Evolutionary conservation across 1,284 basidiomycete species (phyloP), one percentile per base, ranked within the genome.

Genomic region (Apiotrichum brassicae): DNA sequence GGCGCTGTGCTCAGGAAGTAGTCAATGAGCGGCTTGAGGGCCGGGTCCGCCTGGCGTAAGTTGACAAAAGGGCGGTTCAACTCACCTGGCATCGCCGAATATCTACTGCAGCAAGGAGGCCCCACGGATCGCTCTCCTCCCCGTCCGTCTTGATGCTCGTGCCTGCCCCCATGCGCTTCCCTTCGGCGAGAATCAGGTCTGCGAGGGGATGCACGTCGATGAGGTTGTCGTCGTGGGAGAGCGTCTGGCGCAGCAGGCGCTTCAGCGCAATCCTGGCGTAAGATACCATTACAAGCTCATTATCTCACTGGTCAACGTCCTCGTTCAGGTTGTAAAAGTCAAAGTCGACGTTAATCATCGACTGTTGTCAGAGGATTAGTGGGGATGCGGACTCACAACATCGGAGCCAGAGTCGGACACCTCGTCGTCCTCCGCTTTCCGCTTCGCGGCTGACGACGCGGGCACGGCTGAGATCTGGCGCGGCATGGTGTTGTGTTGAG

Each of bases 101-200:
- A 65, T 92, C 89, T 16, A 94, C 66, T 34, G 86, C 85, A 4
- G 86, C 89, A 44, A 94, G 72, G 48, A 91, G 75, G 1, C 87
- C 87, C 64, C 84, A 90, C 16, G 91, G 89, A 75, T 93, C 89
- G 59, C 84, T 86, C 62, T 90, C 87, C 46, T 80, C 79, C 9
- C 90, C 90, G 64, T 94, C 90, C 16, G 86, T 88, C 75, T 95
- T 95, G 64, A 95, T 83, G 1, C 87, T 90, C 25, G 86, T 86
- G n/a, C 91, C 91, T 0, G 65, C 63, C 6, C 52, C 52, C 35
- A 67, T 43, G 16, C 69, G 52, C 8, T 90, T 80, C 4, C 81
- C 78, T 43, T 72, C 66, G 11, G 58, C 57, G 18, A 91, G 73
- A 16, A 94, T 81, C 23, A 92, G 76, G 49, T 92, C 86, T 0